A percentile compares a stretch with the other conserved stretches of the same genome.
Evolutionary conservation across 192 early-diverging fungal genomes (phyloP).

Genomic region (Gaertneriomyces sp.): DNA sequence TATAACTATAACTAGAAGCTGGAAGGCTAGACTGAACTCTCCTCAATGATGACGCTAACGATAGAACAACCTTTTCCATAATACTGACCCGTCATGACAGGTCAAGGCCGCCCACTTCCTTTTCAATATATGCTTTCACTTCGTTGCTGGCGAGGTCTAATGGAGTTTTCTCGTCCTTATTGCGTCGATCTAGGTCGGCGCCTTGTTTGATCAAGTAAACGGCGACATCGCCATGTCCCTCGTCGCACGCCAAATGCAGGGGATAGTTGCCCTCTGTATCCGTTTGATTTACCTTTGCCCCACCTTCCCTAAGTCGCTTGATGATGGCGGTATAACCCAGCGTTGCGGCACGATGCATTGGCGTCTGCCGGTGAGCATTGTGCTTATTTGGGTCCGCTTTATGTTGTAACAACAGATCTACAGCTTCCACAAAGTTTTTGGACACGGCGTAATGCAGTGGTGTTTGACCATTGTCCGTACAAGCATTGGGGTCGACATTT

Average conservation of each 20-base stretch:
- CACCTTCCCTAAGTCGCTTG: constrained; percentile 16
- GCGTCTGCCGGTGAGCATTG: constrained; percentile 23
- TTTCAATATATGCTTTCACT: background rate
- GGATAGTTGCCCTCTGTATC: constrained; percentile 22
- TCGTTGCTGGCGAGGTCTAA: constrained; percentile 27
- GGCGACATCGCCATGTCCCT: constrained; percentile 23
- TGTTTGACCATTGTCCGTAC: constrained; percentile 28
- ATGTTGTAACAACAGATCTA: background rate
- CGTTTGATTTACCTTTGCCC: constrained; percentile 24
- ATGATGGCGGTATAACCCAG: constrained; percentile 28
- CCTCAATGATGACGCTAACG: too few species aligned
- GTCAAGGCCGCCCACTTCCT: too few species aligned
- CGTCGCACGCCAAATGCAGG: constrained; percentile 26
- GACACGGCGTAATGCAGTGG: constrained; percentile 44
- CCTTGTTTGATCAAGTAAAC: constrained; percentile 26
- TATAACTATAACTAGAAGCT: too few species aligned
- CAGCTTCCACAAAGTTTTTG: constrained; percentile 24
- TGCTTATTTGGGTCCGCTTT: background rate
- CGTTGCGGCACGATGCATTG: constrained; percentile 35
- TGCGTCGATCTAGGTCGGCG: constrained; percentile 29
- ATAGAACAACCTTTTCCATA: too few species aligned
- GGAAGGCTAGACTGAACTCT: too few species aligned
- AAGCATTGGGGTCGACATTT: constrained; percentile 24
- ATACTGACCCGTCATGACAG: too few species aligned
- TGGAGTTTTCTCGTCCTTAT: constrained; percentile 36